A percentile compares a stretch with the other conserved stretches of the same genome.
Conservation (phyloP, 441 rosid species). For the Populus hybrid region DNA sequence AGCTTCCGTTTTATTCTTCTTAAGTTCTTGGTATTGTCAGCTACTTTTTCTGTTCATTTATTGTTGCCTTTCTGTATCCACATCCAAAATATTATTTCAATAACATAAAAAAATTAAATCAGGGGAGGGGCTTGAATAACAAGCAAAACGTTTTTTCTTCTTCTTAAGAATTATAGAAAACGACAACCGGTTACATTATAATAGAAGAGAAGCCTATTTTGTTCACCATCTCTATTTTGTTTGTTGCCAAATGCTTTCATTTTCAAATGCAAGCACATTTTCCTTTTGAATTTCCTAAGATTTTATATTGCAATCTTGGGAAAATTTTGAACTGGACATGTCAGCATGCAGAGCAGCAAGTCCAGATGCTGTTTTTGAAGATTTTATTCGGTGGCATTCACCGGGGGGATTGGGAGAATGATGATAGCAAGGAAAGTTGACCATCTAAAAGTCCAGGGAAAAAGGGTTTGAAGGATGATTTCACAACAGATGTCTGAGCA, state of each 20-base stretch:
- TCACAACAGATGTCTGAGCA: conserved; percentile 88
- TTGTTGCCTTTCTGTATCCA: conserved; percentile 13
- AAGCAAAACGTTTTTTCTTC: too few species aligned
- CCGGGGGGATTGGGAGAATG: conserved; percentile 89
- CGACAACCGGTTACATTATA: too few species aligned
- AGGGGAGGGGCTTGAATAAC: too few species aligned
- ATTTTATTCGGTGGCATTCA: conserved; percentile 98
- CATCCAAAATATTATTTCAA: not conserved
- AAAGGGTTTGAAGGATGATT: conserved; percentile 38
- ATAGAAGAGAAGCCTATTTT: too few species aligned
- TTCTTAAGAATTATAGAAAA: too few species aligned
- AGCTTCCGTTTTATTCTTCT: not conserved
- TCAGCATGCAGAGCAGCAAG: conserved; percentile 99
- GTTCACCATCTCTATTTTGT: too few species aligned
- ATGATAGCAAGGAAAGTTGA: conserved; percentile 35
- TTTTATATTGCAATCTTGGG: conserved; percentile 6
- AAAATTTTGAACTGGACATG: conserved; percentile 62
- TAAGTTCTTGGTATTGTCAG: not conserved
- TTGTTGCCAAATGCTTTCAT: not conserved
- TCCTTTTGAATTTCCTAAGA: conserved; percentile 6
- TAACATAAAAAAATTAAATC: too few species aligned
- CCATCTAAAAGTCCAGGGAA: conserved; percentile 33
- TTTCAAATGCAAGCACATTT: not conserved
- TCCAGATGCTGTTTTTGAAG: conserved; percentile 90
- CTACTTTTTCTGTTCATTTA: conserved; percentile 3